Evolutionary conservation across 148 eudicot genomes (phyloP), one percentile per base, ranked within the genome.

Genomic region (Suaeda aralocaspica): DNA sequence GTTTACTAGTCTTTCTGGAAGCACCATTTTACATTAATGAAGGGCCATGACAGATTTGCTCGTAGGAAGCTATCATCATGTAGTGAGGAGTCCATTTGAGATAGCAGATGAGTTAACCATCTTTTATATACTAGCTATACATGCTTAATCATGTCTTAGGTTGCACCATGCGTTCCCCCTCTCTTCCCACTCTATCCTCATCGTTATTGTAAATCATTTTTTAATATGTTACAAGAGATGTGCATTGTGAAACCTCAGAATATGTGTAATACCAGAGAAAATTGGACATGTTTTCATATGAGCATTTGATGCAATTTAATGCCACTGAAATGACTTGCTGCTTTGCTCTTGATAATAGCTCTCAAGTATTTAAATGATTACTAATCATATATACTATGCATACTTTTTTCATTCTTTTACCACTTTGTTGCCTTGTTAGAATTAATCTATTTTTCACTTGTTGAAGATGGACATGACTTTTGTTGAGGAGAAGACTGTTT

Each of bases 151-250:
- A 31, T 56, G 41, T 72, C 57, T n/a, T 60, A 67, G 68, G 63
- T 60, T 59, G 57, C 63, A 21, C 33, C 44, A 36, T 42, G 39
- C 36, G 21, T 39, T 61, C 63, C 18, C 28, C 44, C 36, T 48
- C 15, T 61, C 60, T 64, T 50, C 39, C 63, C 29, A 52, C 56
- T 49, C 41, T 34, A 25, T 42, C 57, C 68, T 76, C 59, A 50
- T 59, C 24, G 21, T 49, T 68, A 45, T 66, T 74, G 82, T 74
- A 74, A 68, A 80, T 61, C 53, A 36, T 39, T 59, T 36, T 62
- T 69, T 21, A 46, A 36, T 57, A 70, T 72, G 39, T 42, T 68
- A 22, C 25, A n/a, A 33, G 69, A 44, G 62, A 59, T 15, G n/a
- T 67, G 73, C 56, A 21, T 51, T 67, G 45, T 51, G 5, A 58